These are phyloP conservation scores for Allantophomopsis lycopodina DNA, from an alignment of 2,329 filamentous ascomycete species.

Conservation along the genomic window DNA sequence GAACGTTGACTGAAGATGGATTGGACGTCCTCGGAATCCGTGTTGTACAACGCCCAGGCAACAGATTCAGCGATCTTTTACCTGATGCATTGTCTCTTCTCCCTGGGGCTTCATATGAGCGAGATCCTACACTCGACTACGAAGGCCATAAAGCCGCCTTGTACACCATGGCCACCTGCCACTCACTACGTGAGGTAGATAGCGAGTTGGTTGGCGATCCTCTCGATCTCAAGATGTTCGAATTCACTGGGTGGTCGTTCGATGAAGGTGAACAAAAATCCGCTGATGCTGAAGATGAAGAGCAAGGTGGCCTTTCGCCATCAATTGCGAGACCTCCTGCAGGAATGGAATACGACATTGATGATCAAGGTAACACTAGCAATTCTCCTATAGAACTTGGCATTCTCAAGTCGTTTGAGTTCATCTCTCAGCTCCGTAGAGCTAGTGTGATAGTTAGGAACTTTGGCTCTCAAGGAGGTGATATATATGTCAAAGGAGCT, in stretches of 20 bases:
- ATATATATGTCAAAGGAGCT: slow-evolving; percentile 90
- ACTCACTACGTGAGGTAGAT: slow-evolving; percentile 78
- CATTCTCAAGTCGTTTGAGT: slow-evolving; percentile 85
- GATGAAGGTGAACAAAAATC: slow-evolving; percentile 69
- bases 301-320: slow-evolving; percentile 65
- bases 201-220: slow-evolving; percentile 86
- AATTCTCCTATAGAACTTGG: slow-evolving; percentile 65
- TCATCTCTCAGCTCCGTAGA: slow-evolving; percentile 80
- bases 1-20: slow-evolving; percentile 94
- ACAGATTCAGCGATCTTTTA: slow-evolving; percentile 64
- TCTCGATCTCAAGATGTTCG: slow-evolving; percentile 95
- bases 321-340: slow-evolving; percentile 75
- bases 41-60: slow-evolving; percentile 49
- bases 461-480: slow-evolving; percentile 71
- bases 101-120: slow-evolving; percentile 33
- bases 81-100: slow-evolving; percentile 48
- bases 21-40: slow-evolving; percentile 84
- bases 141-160: slow-evolving; percentile 55
- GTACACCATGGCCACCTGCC: slow-evolving; percentile 95
- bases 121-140: slow-evolving; percentile 45
- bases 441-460: slow-evolving; percentile 87
- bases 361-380: slow-evolving; percentile 22
- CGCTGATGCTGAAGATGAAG: slow-evolving; percentile 55
- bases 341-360: slow-evolving; percentile 39
- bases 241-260: slow-evolving; percentile 86